A percentile compares a stretch with the other conserved stretches of the same genome.
phyloP scores from a whole-genome alignment of 2,329 filamentous ascomycete genomes.

The Ceratocystiopsis minuta region DNA sequence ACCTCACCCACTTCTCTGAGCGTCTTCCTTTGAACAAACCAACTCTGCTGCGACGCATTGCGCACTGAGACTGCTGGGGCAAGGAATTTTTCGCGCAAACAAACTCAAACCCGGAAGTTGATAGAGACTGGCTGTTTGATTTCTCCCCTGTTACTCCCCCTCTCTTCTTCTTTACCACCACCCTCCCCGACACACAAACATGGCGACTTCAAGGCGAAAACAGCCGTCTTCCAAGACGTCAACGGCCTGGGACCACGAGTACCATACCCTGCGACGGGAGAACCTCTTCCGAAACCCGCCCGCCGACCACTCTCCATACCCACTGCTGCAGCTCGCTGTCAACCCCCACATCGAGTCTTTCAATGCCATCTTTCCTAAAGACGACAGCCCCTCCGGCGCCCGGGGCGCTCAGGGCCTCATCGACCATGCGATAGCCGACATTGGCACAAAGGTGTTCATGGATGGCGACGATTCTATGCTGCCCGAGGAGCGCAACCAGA shows the following conservation, averaged over 20 bases:
- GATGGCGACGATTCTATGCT: slow-evolving; percentile 56
- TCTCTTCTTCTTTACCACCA: background rate
- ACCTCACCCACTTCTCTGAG: too few species aligned
- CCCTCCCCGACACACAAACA: background rate
- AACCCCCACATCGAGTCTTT: slow-evolving; percentile 90
- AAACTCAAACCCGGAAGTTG: too few species aligned
- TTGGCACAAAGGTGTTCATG: slow-evolving; percentile 73
- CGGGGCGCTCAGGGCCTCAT: slow-evolving; percentile 27
- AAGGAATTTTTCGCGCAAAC: too few species aligned
- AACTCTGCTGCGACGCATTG: too few species aligned
- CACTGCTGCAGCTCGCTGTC: slow-evolving; percentile 68
- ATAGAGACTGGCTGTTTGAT: too few species aligned
- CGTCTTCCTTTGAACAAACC: too few species aligned
- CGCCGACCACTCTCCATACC: slow-evolving; percentile 73
- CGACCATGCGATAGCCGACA: slow-evolving; percentile 64
- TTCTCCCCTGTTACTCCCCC: too few species aligned
- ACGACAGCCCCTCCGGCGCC: slow-evolving; percentile 31
- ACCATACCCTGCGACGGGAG: slow-evolving; percentile 71
- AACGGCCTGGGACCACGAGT: slow-evolving; percentile 61
- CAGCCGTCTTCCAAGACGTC: slow-evolving; percentile 33
- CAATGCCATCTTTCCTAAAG: slow-evolving; percentile 62
- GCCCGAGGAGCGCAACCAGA: slow-evolving; percentile 46
- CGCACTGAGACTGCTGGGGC: too few species aligned
- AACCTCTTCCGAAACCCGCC: slow-evolving; percentile 80
- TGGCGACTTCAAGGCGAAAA: slow-evolving; percentile 9